These are phyloP conservation scores for Chaetomium fimeti DNA, from an alignment of 495 filamentous ascomycete genomes.

Conservation along the genomic window DNA sequence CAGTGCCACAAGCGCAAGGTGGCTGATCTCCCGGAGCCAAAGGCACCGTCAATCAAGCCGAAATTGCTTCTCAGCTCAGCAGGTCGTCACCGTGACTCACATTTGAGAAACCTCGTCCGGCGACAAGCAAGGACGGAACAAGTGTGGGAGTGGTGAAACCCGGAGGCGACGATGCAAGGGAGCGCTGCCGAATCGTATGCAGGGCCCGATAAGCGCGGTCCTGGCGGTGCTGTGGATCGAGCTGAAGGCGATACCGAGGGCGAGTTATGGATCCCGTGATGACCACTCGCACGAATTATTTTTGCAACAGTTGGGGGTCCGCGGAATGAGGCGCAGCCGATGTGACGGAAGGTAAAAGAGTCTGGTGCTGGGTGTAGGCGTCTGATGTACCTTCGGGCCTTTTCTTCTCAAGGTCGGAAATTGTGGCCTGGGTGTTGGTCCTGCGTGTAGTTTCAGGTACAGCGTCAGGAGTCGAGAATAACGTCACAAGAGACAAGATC, in stretches of 20 bases:
- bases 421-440: constrained; percentile 12
- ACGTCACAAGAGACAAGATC: constrained; percentile 8
- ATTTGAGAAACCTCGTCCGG: constrained; percentile 34
- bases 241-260: constrained; percentile 30
- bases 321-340: constrained; percentile 26
- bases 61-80: constrained; percentile 24
- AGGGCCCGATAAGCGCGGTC: constrained; percentile 21
- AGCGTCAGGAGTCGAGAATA: constrained; percentile 13
- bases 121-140: constrained; percentile 22
- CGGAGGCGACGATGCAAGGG: constrained; percentile 38
- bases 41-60: constrained; percentile 20
- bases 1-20: background rate
- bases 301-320: constrained; percentile 12
- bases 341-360: constrained; percentile 15
- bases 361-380: background rate
- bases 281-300: constrained; percentile 12
- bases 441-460: constrained; percentile 23
- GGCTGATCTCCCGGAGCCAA: constrained; percentile 3
- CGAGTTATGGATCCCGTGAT: constrained; percentile 14
- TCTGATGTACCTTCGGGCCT: background rate
- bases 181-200: constrained; percentile 42
- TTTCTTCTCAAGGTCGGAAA: constrained; percentile 11
- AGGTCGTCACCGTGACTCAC: constrained; percentile 45
- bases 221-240: constrained; percentile 1
- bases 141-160: constrained; percentile 39